A percentile compares a stretch with the other conserved stretches of the same genome.
phyloP scores from a whole-genome alignment of 2,329 filamentous ascomycete species.

The Epichloe sp. region DNA sequence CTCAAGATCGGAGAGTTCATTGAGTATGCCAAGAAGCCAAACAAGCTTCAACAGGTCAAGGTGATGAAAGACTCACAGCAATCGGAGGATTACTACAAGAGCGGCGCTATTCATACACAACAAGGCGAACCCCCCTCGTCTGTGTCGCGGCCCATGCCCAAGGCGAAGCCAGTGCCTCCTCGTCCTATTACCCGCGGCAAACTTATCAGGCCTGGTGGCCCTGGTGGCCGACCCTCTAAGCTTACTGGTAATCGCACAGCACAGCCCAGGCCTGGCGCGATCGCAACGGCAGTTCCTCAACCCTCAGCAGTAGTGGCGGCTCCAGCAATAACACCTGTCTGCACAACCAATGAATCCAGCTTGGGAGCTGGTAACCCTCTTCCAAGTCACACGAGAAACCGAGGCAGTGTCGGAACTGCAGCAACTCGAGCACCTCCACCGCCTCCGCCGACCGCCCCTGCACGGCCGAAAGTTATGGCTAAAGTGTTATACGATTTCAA shows the following conservation, averaged over 20 bases:
- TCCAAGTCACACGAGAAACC: constrained; percentile 41
- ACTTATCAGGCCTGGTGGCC: constrained; percentile 82
- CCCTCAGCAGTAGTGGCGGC: constrained; percentile 18
- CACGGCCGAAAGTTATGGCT: constrained; percentile 57
- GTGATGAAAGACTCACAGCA: constrained; percentile 75
- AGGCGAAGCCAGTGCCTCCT: constrained; percentile 71
- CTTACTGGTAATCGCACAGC: constrained; percentile 37
- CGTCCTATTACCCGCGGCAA: constrained; percentile 90
- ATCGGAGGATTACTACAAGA: constrained; percentile 81
- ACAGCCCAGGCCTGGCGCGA: constrained; percentile 29
- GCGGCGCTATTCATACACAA: constrained; percentile 74
- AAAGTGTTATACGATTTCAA: constrained; percentile 89
- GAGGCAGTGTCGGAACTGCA: constrained; percentile 37
- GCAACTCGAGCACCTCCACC: constrained; percentile 46
- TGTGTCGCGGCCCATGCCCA: constrained; percentile 70
- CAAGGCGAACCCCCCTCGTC: constrained; percentile 79
- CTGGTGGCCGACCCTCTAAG: constrained; percentile 66
- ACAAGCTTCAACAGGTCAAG: constrained; percentile 81
- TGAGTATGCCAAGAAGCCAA: constrained; percentile 95
- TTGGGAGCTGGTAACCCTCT: constrained; percentile 16
- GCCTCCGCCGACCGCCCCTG: constrained; percentile 51
- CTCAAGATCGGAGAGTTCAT: constrained; percentile 75
- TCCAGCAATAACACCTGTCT: neutral
- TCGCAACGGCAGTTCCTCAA: constrained; percentile 19
- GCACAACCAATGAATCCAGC: constrained; percentile 2